Evolutionary conservation across 2,329 filamentous ascomycete genomes (phyloP).

Genomic region (Botrytis squamosa): DNA sequence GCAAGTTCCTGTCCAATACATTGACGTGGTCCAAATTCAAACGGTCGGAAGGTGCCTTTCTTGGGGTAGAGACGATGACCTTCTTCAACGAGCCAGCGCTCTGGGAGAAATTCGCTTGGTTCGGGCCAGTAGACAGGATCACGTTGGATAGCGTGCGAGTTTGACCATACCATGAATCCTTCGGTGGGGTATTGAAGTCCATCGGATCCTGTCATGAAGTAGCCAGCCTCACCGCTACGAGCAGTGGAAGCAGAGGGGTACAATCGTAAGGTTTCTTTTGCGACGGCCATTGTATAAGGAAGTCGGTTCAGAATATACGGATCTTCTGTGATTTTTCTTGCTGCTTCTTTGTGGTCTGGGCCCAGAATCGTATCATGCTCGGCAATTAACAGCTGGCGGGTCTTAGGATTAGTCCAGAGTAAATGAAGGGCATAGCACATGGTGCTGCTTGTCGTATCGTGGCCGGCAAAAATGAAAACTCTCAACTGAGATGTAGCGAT

Average conservation of each 20-base stretch:
- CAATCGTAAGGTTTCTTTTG: conserved; percentile 27
- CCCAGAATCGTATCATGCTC: conserved; percentile 26
- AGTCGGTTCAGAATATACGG: conserved; percentile 24
- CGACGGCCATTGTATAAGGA: conserved; percentile 25
- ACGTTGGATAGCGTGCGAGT: neutral
- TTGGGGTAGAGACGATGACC: neutral
- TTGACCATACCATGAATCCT: conserved; percentile 3
- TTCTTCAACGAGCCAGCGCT: conserved; percentile 6
- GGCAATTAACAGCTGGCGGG: conserved; percentile 16
- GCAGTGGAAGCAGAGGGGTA: conserved; percentile 18
- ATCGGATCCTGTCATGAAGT: neutral
- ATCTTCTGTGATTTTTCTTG: conserved; percentile 11
- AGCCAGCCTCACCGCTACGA: neutral
- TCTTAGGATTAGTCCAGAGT: conserved; percentile 21
- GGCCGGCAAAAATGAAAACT: neutral
- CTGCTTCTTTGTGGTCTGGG: conserved; percentile 4
- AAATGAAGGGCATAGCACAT: conserved; percentile 12
- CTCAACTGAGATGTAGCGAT: neutral
- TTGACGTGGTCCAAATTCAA: neutral
- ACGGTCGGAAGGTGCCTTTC: neutral
- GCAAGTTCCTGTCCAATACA: neutral
- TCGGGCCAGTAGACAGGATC: neutral
- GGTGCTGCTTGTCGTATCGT: neutral
- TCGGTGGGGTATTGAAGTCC: neutral
- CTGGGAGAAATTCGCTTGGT: neutral